These are phyloP conservation scores for Epichloe sylvatica DNA, from an alignment of 2,329 filamentous ascomycete species.

Conservation along the genomic window DNA sequence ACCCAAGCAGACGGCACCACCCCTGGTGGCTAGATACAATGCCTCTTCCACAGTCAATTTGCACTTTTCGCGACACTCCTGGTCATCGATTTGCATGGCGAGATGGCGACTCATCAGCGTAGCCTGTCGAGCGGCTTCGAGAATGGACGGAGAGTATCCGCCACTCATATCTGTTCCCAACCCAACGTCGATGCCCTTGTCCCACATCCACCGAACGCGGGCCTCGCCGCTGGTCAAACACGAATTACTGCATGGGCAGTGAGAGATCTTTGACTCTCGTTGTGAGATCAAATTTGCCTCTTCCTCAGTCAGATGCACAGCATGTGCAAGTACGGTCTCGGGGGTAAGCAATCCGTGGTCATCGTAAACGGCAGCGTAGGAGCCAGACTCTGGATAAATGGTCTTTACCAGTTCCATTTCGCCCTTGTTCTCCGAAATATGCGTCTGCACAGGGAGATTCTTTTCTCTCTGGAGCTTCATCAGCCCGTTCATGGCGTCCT, in stretches of 20 bases:
- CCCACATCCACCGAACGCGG: slow-evolving; percentile 58
- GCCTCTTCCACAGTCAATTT: slow-evolving; percentile 78
- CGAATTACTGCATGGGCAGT: slow-evolving; percentile 81
- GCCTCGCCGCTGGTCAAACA: slow-evolving; percentile 69
- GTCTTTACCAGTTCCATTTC: slow-evolving; percentile 59
- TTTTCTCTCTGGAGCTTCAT: slow-evolving; percentile 50
- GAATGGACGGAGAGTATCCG: slow-evolving; percentile 67
- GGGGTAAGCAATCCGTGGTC: slow-evolving; percentile 50
- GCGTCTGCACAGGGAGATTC: slow-evolving; percentile 65
- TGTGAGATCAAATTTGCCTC: slow-evolving; percentile 53
- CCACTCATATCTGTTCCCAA: slow-evolving; percentile 86
- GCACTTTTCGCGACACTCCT: slow-evolving; percentile 29
- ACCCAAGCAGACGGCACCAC: slow-evolving; percentile 70
- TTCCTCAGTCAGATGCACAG: slow-evolving; percentile 54
- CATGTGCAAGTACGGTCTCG: slow-evolving; percentile 74
- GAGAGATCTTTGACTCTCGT: slow-evolving; percentile 54
- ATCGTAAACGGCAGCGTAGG: slow-evolving; percentile 74
- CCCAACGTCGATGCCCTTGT: slow-evolving; percentile 64
- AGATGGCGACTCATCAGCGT: slow-evolving; percentile 63
- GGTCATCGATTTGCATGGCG: slow-evolving; percentile 34
- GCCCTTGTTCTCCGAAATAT: slow-evolving; percentile 68
- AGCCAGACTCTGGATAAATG: slow-evolving; percentile 49
- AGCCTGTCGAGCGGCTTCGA: slow-evolving; percentile 74
- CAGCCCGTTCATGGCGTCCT: slow-evolving; percentile 46
- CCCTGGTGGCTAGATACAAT: slow-evolving; percentile 73